Conservation (phyloP, 164 flowering plant species). For the Saururus chinensis region DNA sequence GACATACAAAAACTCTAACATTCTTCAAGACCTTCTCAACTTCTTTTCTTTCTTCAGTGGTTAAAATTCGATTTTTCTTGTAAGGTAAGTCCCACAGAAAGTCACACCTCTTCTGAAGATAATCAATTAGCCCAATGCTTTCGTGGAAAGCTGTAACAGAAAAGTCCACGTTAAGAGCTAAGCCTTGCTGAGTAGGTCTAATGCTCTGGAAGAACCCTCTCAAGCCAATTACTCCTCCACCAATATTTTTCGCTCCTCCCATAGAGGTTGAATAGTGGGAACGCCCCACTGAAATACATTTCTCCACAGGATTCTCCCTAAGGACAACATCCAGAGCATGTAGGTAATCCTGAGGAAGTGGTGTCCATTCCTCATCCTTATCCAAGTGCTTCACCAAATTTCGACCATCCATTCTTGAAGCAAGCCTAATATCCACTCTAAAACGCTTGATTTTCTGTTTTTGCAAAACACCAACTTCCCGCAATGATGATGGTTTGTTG, state of each 20-base stretch:
- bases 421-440: constrained; percentile 56
- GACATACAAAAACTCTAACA: constrained; percentile 79
- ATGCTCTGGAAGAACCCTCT: constrained; percentile 94
- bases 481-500: constrained; percentile 15
- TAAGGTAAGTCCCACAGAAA: constrained; percentile 59
- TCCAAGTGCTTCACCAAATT: constrained; percentile 46
- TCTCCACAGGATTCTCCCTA: constrained; percentile 62
- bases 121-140: constrained; percentile 79
- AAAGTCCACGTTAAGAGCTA: constrained; percentile 82
- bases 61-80: constrained; percentile 47
- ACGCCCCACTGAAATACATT: constrained; percentile 58
- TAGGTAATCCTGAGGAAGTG: constrained; percentile 87
- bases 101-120: constrained; percentile 68
- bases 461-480: constrained; percentile 15
- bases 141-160: constrained; percentile 93
- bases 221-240: constrained; percentile 84
- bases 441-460: constrained; percentile 44
- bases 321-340: constrained; percentile 87
- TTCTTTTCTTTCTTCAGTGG: constrained; percentile 61
- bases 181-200: constrained; percentile 88
- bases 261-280: constrained; percentile 69
- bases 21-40: constrained; percentile 76
- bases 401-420: constrained; percentile 57
- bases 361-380: constrained; percentile 42
- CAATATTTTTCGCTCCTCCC: constrained; percentile 70